Percentiles rank a stretch among this genome's conserved stretches.
Conservation (phyloP, 2,329 filamentous ascomycete species). For the Fusarium metavorans region DNA sequence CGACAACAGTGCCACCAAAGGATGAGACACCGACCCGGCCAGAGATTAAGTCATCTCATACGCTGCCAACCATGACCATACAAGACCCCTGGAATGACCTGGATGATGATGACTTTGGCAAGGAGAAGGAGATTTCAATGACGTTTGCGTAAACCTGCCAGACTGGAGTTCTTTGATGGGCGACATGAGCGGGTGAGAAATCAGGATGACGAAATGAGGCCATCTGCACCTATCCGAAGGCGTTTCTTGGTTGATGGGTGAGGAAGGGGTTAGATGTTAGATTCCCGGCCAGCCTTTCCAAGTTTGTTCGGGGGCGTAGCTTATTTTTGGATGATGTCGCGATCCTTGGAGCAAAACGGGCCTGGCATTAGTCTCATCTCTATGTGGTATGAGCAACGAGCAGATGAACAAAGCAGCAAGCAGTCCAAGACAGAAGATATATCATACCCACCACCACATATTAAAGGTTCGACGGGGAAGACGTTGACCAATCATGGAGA, state of each 20-base stretch:
- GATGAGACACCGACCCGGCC: constrained; percentile 46
- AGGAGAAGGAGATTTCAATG: constrained; percentile 82
- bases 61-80: constrained; percentile 63
- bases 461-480: neutral
- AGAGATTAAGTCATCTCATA: constrained; percentile 55
- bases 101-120: constrained; percentile 76
- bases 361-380: constrained; percentile 24
- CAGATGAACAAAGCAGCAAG: neutral
- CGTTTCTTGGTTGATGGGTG: constrained; percentile 23
- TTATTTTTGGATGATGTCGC: constrained; percentile 32
- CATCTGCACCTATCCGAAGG: constrained; percentile 9
- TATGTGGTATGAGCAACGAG: constrained; percentile 12
- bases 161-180: neutral
- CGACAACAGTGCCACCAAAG: constrained; percentile 43
- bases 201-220: neutral
- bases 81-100: constrained; percentile 78
- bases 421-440: neutral
- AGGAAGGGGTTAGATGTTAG: neutral
- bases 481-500: constrained; percentile 2
- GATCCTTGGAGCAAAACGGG: constrained; percentile 28
- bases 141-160: constrained; percentile 73
- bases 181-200: neutral
- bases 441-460: neutral
- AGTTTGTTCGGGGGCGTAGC: constrained; percentile 8
- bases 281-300: constrained; percentile 9